These are phyloP conservation scores for Boletus barrowsii DNA, from an alignment of 768 basidiomycete species.

Conservation along the genomic window DNA sequence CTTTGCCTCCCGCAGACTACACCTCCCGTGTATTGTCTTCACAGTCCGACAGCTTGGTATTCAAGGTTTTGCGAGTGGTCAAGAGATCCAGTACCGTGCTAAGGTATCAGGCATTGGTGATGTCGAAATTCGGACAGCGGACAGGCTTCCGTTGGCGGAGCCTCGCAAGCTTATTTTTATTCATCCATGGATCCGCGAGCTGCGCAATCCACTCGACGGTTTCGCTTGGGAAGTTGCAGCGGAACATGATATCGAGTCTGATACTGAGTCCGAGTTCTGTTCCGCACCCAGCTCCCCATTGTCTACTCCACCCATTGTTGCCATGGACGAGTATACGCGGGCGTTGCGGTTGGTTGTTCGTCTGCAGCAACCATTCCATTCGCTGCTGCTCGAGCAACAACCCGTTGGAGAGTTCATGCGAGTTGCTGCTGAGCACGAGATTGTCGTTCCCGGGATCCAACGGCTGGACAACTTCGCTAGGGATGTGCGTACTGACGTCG, in stretches of 20 bases:
- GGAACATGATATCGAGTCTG: background rate
- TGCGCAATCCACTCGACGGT: background rate
- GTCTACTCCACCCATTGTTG: background rate
- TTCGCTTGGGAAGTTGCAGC: background rate
- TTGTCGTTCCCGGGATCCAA: background rate
- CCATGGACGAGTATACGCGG: background rate
- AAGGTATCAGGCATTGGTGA: background rate
- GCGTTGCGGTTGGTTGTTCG: background rate
- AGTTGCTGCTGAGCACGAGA: background rate
- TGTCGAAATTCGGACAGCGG: background rate
- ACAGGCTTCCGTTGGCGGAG: background rate
- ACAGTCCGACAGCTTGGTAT: background rate
- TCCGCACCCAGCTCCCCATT: background rate
- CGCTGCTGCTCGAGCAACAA: background rate
- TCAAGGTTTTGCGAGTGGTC: background rate
- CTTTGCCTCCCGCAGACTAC: background rate
- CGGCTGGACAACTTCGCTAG: background rate
- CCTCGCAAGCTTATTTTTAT: background rate
- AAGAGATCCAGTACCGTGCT: background rate
- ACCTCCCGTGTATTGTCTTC: background rate
- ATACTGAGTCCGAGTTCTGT: background rate
- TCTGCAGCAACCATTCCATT: background rate
- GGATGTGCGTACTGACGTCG: background rate
- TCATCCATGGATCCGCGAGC: slow-evolving; percentile 7
- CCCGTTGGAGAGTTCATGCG: background rate